Conservation (phyloP, 2,329 filamentous ascomycete genomes). For the Aphanocladium album region DNA sequence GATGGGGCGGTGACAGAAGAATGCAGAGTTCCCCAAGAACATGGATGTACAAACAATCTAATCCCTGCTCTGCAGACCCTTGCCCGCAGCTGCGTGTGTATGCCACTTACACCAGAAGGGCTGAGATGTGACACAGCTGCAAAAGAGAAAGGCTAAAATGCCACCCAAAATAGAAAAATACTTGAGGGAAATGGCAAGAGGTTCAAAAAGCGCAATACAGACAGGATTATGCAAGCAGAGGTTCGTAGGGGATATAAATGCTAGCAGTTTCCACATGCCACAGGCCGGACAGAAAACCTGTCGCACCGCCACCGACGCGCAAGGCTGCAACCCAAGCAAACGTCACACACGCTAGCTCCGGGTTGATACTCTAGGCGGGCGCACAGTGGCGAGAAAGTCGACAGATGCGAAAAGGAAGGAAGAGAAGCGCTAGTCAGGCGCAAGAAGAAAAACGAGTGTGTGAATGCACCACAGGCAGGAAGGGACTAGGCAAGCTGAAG, state of each 20-base stretch:
- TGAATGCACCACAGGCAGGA: not conserved
- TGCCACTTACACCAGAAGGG: not conserved
- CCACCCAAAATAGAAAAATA: not conserved
- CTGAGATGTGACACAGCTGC: not conserved
- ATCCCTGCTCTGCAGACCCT: not conserved
- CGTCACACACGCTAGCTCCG: not conserved
- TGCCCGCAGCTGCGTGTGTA: not conserved
- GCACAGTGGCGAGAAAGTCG: not conserved
- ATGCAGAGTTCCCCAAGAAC: not conserved
- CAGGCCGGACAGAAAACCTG: not conserved
- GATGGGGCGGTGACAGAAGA: not conserved
- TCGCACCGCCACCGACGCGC: not conserved
- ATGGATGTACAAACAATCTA: not conserved
- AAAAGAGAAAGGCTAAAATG: not conserved
- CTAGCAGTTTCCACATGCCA: not conserved
- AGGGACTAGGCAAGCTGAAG: not conserved
- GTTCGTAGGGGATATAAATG: not conserved
- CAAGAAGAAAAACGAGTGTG: not conserved
- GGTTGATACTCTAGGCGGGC: not conserved
- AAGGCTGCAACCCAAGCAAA: not conserved
- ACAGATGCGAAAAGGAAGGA: not conserved
- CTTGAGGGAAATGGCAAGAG: not conserved
- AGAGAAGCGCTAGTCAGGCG: not conserved
- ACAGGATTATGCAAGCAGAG: not conserved
- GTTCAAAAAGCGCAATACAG: not conserved